Base-by-base conservation (phyloP, 257 asterid genomes). In the Haberlea rhodopensis region DNA sequence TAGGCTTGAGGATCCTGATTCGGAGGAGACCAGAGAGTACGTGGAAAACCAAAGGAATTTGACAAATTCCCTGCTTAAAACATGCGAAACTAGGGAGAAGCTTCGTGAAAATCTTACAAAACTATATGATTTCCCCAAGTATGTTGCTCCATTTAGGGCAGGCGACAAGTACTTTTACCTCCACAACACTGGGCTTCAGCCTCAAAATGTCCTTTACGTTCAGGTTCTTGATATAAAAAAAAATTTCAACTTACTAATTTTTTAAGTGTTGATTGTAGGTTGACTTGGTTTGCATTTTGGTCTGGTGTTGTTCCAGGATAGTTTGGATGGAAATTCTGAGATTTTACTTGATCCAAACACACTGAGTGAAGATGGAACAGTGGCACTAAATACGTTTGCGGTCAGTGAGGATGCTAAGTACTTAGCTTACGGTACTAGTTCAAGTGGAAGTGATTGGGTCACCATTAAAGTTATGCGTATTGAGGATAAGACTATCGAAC, bases 1-100 rank as follows among this genome's bases (percentile, higher is more conserved):
- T 78, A 94, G 99, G 99, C 95, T 94, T 24, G 99, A 94, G 85
- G 97, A 94, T 63, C 96, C 97, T 15, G 99, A 94, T 76, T 90
- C 97, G 0, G 79, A 66, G 23, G 99, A 94, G 81, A 94, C 99
- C 0, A 90, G 69, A 62, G 94, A 81, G n/a, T 92, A 82, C 40
- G 97, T 89, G 32, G 87, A 82, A 59, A 80, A 84, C 73, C 96
- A 94, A 71, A 81, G 78, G 78, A 66, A 77, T 51, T 62, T 94
- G 75, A 87, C 95, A 0, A 92, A 90, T 16, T 83, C 92, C 1
- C 83, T 94, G 66, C 95, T 94, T 10, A 77, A 84, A 26, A 72
- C 72, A 22, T 87, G 99, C 59, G 95, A 87, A 32, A 62, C 81
- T 2, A 86, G 90, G 71, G 99, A 80, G 32, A 94, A 86, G 78